Evolutionary conservation across 495 filamentous ascomycete genomes (phyloP), one percentile per base, ranked within the genome.

Genomic region (Chlorociboria aeruginascens): DNA sequence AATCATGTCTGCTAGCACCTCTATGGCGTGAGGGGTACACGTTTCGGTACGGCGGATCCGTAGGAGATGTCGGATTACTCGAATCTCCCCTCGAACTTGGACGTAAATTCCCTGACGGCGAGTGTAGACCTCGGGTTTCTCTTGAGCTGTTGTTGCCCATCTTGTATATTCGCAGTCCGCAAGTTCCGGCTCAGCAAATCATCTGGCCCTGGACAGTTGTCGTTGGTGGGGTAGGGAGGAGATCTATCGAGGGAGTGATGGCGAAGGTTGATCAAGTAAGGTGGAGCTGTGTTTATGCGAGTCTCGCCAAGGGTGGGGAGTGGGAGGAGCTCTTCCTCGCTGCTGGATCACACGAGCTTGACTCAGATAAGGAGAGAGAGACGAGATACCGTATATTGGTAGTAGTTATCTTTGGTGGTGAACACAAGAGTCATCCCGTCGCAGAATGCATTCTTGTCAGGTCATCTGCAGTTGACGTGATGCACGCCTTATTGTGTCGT

Each of bases 1-100:
- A 64, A 49, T 81, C 76, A 6, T 72, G 72, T 36, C 75, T 59
- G 57, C 73, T 78, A 8, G 3, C 40, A 9, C 10, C 42, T 28
- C 64, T 66, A 44, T 64, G 62, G 33, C 72, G 57, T 8, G 62
- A 52, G 46, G 43, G 40, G 40, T 63, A 61, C 38, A 63, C 32
- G 28, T 43, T 16, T 13, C 53, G 32, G 20, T 51, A 50, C 3
- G 50, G 51, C 46, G 53, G 42, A 4, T 50, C 38, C 1, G 51
- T 53, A 6, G 61, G 54, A 29, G 56, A 53, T 20, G 52, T 45
- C 32, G 59, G 50, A 3, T 37, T 34, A 32, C 47, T 46, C 1
- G 40, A 28, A 3, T 28, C 40, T 14, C 38, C 45, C 0, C 53
- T 54, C 10, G 60, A 54, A 8, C 49, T 44, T 11, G 55, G 53